Evolutionary conservation across 2,329 filamentous ascomycete species (phyloP), one percentile per base, ranked within the genome.

Genomic region (Elsinoe batatas): DNA sequence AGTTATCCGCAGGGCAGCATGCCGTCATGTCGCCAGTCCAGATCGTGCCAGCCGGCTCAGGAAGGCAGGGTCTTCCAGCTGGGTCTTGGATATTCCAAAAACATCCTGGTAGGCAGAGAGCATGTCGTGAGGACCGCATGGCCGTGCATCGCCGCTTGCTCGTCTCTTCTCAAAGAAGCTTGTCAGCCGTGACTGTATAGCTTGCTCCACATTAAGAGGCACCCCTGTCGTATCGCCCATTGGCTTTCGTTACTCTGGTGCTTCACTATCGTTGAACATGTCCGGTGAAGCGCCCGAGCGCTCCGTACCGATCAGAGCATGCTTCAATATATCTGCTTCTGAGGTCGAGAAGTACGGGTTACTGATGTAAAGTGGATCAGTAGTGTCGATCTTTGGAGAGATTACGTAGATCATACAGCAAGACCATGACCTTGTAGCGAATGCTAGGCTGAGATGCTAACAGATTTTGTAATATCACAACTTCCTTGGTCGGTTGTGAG

Each of bases 111-210:
- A 61, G 6, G 59, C 55, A 17, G 60, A 56, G 15, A 44, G 57
- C 61, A 62, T 55, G 49, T 61, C 58, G 51, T 61, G 59, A 11
- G 61, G 59, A 1, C 59, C 61, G 56, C 61, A 61, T 32, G 59
- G 58, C 15, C 60, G 22, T 10, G 26, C 53, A 42, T 60, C 57
- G 3, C 57, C 61, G 38, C 56, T 60, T 3, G 60, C 56, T 43
- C 50, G 32, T 6, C 61, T 49, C 51, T 60, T 59, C 26, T 60
- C 58, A 12, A 59, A 57, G 15, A 61, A 62, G 18, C 43, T 56
- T 11, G 47, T 15, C 0, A 62, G 18, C 1, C 26, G 56, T 6
- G 15, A 20, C 6, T 46, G 32, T 6, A 62, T 58, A 1, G 42
- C 38, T 36, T 42, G 38, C 11, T 42, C 38, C 8, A 42, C 38